Percentiles rank a stretch among this genome's conserved stretches.
Conservation (phyloP, 140 eudicot species). For the Artemisia princeps region DNA sequence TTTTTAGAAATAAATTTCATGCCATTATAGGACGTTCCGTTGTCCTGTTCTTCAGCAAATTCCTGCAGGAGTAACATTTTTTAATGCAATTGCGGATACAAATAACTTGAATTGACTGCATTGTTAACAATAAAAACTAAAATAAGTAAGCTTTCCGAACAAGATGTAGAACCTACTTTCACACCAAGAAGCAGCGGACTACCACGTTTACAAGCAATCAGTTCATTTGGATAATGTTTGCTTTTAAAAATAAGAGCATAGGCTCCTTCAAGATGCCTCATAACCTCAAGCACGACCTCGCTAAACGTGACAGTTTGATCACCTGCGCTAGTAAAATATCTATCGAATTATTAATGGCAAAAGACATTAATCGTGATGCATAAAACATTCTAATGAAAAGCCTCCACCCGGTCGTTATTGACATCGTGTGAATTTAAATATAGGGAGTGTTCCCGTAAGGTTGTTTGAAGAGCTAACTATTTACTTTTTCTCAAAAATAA, state of each 20-base stretch:
- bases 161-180: conserved; percentile 52
- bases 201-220: conserved; percentile 98
- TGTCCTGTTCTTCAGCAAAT: conserved; percentile 38
- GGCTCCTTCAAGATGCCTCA: conserved; percentile 99
- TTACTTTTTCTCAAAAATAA: too few relatives aligned
- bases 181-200: conserved; percentile 97
- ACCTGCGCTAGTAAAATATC: conserved; percentile 44
- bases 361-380: not conserved
- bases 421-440: too few relatives aligned
- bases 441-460: too few relatives aligned
- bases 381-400: not conserved
- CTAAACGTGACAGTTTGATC: conserved; percentile 72
- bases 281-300: conserved; percentile 94
- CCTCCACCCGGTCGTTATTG: not conserved
- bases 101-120: not conserved
- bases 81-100: conserved; percentile 10
- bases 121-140: not conserved
- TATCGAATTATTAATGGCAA: not conserved
- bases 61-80: conserved; percentile 41
- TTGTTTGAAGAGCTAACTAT: too few relatives aligned
- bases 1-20: conserved; percentile 54
- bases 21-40: conserved; percentile 62
- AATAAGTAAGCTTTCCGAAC: not conserved
- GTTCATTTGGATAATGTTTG: conserved; percentile 88
- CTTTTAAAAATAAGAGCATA: conserved; percentile 96